Evolutionary conservation across 805 yeast genomes (phyloP), one percentile per base, ranked within the genome.

Genomic region (Blastobotrys chiropterorum): DNA sequence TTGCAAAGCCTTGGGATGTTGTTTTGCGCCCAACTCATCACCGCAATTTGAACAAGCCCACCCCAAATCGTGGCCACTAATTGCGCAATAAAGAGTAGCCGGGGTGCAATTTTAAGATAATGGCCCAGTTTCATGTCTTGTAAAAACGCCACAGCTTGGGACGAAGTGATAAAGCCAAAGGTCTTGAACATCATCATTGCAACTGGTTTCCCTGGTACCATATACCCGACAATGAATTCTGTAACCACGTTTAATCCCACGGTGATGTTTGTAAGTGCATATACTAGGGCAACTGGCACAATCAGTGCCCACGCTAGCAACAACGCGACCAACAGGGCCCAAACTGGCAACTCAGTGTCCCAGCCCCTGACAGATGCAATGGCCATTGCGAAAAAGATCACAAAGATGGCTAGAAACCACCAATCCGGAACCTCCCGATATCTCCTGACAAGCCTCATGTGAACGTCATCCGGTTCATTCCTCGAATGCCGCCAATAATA

Each of bases 101-200:
- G 71, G 1, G 88, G 89, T 0, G 85, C 80, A 16, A 84, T 68
- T 57, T 81, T 81, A 61, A 81, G 65, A 61, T 85, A 85, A 54
- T 83, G 87, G 1, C 80, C 86, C 62, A 80, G 63, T 59, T 83
- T 83, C 72, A 79, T 77, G 59, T 81, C 84, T 6, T 73, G 69
- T 31, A 79, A 69, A 61, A 74, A 81, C 49, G 72, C 69, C 41
- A 79, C 72, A 1, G 85, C 85, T 59, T 81, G 85, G 13, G 64
- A 63, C 47, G 75, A 75, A 39, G 80, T 73, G 56, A 77, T 76
- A 63, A 74, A 79, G 22, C 85, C 84, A 58, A 74, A 76, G 7
- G 82, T 77, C 65, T 81, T 82, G 69, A 81, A 73, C 58, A 79
- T 74, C 74, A 85, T 80, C 67, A 81, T 74, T 0, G 86, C 85